phyloP scores from a whole-genome alignment of 257 asterid genomes.

The Leptodermis oblonga region DNA sequence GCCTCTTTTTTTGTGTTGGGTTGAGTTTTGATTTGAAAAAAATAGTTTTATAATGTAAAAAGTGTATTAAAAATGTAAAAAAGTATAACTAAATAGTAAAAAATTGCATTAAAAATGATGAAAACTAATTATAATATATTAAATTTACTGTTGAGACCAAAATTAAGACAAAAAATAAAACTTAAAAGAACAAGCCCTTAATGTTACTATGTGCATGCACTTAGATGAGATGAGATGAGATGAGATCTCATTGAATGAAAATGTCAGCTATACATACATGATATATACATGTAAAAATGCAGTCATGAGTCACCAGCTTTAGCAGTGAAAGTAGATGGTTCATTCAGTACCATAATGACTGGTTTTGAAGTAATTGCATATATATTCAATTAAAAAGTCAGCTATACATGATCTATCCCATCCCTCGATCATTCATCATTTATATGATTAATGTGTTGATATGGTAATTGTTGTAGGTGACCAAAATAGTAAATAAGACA shows the following conservation, averaged over 20 bases:
- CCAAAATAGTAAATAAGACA: conserved; percentile 6
- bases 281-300: too few relatives aligned
- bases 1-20: too few relatives aligned
- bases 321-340: conserved; percentile 12
- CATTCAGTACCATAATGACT: conserved; percentile 9
- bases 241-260: conserved; percentile 9
- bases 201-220: background rate
- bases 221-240: background rate
- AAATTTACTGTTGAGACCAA: too few relatives aligned
- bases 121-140: too few relatives aligned
- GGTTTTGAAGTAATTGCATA: background rate
- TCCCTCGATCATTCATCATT: background rate
- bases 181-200: too few relatives aligned
- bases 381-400: background rate
- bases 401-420: too few relatives aligned
- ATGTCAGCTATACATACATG: conserved; percentile 7
- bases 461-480: conserved; percentile 1
- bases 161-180: too few relatives aligned
- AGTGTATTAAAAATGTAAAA: background rate
- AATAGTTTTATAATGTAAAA: too few relatives aligned
- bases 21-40: too few relatives aligned
- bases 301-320: conserved; percentile 13
- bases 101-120: too few relatives aligned
- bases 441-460: background rate
- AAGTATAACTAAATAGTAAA: too few relatives aligned